A percentile compares a stretch with the other conserved stretches of the same genome.
These are phyloP conservation scores for Vitis hybrid DNA, from an alignment of 177 flowering plant species.

Conservation along the genomic window DNA sequence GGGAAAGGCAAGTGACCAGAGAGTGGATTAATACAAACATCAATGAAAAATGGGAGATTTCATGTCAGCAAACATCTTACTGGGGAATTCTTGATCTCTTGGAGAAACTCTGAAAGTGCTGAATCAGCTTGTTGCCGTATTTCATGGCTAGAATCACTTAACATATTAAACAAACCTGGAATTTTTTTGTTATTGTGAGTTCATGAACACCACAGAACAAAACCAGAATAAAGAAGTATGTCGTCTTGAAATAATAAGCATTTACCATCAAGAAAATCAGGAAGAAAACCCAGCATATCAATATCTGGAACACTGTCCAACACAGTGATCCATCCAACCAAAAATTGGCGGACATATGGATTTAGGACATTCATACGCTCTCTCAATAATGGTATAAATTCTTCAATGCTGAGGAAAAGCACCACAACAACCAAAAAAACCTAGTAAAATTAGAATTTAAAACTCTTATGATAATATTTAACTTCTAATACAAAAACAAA, in stretches of 20 bases:
- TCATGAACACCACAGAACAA: neutral
- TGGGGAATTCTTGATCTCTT: conserved; percentile 95
- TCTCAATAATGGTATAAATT: conserved; percentile 90
- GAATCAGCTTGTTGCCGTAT: conserved; percentile 98
- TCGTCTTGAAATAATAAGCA: conserved; percentile 1
- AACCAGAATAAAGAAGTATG: neutral
- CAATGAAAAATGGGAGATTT: neutral
- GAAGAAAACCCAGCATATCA: conserved; percentile 99
- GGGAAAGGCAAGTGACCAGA: conserved; percentile 6
- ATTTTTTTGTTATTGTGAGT: conserved; percentile 8
- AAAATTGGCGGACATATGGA: conserved; percentile 93
- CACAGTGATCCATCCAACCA: conserved; percentile 99
- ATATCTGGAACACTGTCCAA: conserved; percentile 98
- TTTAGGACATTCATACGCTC: conserved; percentile 97
- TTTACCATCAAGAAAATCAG: conserved; percentile 99
- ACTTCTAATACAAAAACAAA: conserved; percentile 1
- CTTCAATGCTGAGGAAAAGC: conserved; percentile 77
- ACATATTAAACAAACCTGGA: conserved; percentile 92
- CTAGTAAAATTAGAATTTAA: neutral
- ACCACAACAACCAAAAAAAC: conserved; percentile 1
- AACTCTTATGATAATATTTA: neutral
- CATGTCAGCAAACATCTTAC: conserved; percentile 48
- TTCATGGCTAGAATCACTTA: conserved; percentile 95
- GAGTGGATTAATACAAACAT: neutral
- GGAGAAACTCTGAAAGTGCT: conserved; percentile 96